A percentile compares a stretch with the other conserved stretches of the same genome.
Evolutionary conservation across 2,329 filamentous ascomycete genomes (phyloP).

Genomic region (Ophiocordyceps unilateralis): DNA sequence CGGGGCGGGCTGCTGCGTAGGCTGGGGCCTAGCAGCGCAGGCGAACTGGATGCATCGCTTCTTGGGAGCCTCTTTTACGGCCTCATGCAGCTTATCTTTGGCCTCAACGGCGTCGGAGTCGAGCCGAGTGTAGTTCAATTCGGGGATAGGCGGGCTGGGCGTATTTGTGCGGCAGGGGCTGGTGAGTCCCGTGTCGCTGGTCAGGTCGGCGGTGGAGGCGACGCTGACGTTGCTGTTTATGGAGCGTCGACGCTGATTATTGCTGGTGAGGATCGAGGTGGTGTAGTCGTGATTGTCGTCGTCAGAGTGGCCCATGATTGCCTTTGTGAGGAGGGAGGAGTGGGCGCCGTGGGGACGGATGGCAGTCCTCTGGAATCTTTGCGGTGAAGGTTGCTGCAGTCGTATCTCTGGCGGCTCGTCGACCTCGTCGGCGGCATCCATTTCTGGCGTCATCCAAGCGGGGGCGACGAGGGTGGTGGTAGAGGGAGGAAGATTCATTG

Average conservation of each 20-base stretch:
- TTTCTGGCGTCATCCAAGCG: conserved; percentile 18
- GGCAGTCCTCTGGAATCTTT: conserved; percentile 27
- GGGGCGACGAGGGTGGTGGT: conserved; percentile 10
- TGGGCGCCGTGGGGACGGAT: conserved; percentile 36
- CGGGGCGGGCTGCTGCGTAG: conserved; percentile 21
- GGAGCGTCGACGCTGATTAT: conserved; percentile 36
- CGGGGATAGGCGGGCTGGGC: conserved; percentile 68
- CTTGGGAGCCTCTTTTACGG: conserved; percentile 29
- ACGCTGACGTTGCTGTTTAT: conserved; percentile 67
- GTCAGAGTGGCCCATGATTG: conserved; percentile 53
- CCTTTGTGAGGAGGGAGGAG: conserved; percentile 75
- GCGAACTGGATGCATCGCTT: conserved; percentile 90
- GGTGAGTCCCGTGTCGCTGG: conserved; percentile 83
- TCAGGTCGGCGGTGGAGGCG: conserved; percentile 75
- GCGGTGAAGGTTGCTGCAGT: conserved; percentile 10
- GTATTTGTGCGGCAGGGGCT: conserved; percentile 78
- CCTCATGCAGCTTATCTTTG: no score
- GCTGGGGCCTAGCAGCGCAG: conserved; percentile 48
- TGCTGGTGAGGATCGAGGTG: conserved; percentile 17
- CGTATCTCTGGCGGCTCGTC: conserved; percentile 72
- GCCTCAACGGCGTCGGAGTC: conserved; percentile 12
- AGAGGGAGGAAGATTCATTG: conserved; percentile 1
- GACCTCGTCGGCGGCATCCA: conserved; percentile 55
- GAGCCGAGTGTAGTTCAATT: conserved; percentile 29
- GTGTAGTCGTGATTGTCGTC: conserved; percentile 27